Base-by-base conservation (phyloP, 345 rosid species). In the Populus deltoides region DNA sequence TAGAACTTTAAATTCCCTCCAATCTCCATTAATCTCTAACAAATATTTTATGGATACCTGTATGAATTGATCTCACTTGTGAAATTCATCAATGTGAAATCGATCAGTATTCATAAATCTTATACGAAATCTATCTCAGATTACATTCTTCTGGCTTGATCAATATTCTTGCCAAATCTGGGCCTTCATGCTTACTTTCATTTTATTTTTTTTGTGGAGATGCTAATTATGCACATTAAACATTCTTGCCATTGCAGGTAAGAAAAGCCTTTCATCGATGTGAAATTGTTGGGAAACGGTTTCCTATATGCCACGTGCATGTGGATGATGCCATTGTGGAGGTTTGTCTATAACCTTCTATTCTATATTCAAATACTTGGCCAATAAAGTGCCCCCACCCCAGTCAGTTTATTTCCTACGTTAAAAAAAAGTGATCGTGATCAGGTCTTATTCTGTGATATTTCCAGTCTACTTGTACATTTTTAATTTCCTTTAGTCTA, bases 281-380 rank as follows among this genome's bases (percentile, higher is more conserved):
- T 83, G 85, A 80, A 81, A 90, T 89, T 75, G 86, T 88, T 43
- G 92, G 92, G 66, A 88, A 69, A 80, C 78, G 90, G 73, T 90
- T 90, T 83, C 90, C 91, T 71, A 90, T 90, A 78, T 90, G 94
- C 81, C 94, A 89, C 25, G 92, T 90, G 63, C 88, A 88, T 71
- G 29, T 89, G 11, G 86, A 82, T 6, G 86, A 86, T 82, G 74
- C 82, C 18, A 66, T 85, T 45, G 85, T 90, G 57, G 92, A 90
- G 92, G 91, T 89, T 67, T 68, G 68, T 85, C 27, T 13, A 5
- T 59, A 59, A 2, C 27, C 29, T 24, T 33, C 43, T 35, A 35
- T 67, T 33, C 24, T 5, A 12, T 63, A 63, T 1, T 29, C 12
- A 12, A 63, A 24, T 25, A 11, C 16, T 63, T 8, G 67, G 53